phyloP scores from a whole-genome alignment of 1,284 basidiomycete genomes.

The Rhodotorula sp. region DNA sequence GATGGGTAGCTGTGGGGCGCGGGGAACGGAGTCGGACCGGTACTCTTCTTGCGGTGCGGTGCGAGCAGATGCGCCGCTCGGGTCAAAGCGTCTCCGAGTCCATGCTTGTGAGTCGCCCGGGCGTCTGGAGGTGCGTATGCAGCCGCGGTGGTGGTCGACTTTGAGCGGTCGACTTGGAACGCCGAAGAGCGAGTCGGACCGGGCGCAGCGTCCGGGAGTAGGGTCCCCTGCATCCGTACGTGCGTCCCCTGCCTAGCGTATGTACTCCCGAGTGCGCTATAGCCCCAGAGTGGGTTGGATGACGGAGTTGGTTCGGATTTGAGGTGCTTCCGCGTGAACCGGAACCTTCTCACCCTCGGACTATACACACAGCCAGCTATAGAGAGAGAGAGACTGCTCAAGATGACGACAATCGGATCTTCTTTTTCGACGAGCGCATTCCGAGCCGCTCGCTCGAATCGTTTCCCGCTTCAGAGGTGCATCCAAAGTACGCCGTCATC shows the following conservation, averaged over 20 bases:
- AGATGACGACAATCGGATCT: too few species aligned
- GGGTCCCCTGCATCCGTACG: background rate
- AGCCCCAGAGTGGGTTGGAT: too few species aligned
- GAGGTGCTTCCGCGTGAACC: too few species aligned
- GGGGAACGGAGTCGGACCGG: background rate
- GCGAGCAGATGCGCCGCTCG: background rate
- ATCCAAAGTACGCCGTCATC: too few species aligned
- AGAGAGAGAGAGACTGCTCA: too few species aligned
- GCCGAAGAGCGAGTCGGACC: background rate
- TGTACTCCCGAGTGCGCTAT: too few species aligned
- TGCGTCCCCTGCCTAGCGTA: background rate
- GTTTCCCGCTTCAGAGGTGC: too few species aligned
- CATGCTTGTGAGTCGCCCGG: background rate
- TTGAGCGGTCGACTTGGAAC: constrained; percentile 1
- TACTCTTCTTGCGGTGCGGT: background rate
- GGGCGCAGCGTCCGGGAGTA: background rate
- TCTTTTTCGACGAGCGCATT: too few species aligned
- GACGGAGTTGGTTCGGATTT: too few species aligned
- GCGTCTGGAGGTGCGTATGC: background rate
- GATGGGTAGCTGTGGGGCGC: background rate
- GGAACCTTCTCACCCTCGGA: too few species aligned
- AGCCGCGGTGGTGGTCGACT: background rate
- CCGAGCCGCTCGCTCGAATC: too few species aligned
- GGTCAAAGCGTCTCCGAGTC: background rate
- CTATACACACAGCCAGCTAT: too few species aligned